These are phyloP conservation scores for Fraxinus albicans DNA, from an alignment of 305 asterid species.

Conservation along the genomic window DNA sequence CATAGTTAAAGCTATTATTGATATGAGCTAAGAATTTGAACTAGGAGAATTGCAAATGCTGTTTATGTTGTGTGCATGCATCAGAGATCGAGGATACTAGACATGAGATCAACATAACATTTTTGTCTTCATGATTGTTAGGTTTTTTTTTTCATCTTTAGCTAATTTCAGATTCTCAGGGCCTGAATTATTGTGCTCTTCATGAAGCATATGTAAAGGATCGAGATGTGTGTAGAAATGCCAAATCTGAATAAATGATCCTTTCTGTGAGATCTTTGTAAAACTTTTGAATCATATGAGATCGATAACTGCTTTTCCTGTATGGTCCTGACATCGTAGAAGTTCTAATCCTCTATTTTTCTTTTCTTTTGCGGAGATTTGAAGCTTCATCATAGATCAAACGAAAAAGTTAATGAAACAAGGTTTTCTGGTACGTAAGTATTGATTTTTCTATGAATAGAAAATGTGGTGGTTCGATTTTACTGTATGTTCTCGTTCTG, in stretches of 20 bases:
- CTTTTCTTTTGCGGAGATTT: too few species aligned
- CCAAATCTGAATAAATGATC: too few species aligned
- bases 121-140: not conserved
- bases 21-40: not conserved
- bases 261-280: not conserved
- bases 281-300: not conserved
- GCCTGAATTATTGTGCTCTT: not conserved
- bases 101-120: not conserved
- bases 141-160: not conserved
- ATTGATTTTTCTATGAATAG: too few species aligned
- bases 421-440: too few species aligned
- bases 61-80: not conserved
- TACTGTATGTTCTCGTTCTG: too few species aligned
- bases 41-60: not conserved
- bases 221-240: not conserved
- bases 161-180: not conserved
- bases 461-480: too few species aligned
- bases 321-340: not conserved
- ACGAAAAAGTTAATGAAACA: too few species aligned
- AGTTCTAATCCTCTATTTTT: too few species aligned
- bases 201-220: not conserved
- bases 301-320: not conserved
- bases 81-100: not conserved
- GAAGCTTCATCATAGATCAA: too few species aligned
- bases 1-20: not conserved